Evolutionary conservation across 176 grass and related monocot genomes (phyloP).

Genomic region (Triticum dicoccoides): DNA sequence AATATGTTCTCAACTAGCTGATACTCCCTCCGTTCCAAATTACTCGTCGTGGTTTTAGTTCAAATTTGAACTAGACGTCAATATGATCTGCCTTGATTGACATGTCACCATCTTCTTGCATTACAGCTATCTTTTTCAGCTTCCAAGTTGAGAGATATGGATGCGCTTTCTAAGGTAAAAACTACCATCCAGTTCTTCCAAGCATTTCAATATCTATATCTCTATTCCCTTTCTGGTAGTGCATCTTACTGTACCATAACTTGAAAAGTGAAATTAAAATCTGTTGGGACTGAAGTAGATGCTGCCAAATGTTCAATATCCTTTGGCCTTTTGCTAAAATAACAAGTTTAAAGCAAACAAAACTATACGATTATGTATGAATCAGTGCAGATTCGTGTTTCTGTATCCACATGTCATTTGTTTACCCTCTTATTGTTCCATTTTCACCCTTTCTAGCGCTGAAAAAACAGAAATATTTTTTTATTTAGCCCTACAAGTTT

Average conservation of each 20-base stretch:
- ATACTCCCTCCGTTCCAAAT: not conserved
- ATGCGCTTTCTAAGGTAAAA: conserved; percentile 82
- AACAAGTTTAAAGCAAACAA: not conserved
- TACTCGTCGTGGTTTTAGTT: too few relatives aligned
- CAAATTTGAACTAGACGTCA: not conserved
- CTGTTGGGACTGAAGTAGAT: not conserved
- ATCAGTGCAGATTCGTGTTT: not conserved
- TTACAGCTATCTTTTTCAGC: conserved; percentile 83
- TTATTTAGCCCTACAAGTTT: not conserved
- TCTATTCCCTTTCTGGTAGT: not conserved
- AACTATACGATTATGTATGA: not conserved
- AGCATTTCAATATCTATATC: conserved; percentile 7
- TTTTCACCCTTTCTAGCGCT: not conserved
- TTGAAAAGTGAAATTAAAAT: not conserved
- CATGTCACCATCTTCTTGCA: conserved; percentile 8
- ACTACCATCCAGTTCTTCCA: not conserved
- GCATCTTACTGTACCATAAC: not conserved
- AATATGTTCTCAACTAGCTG: conserved; percentile 6
- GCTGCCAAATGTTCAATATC: conserved; percentile 1
- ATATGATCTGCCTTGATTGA: conserved; percentile 17
- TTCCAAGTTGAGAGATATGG: conserved; percentile 61
- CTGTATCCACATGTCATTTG: not conserved
- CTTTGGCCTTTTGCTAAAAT: not conserved
- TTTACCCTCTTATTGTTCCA: not conserved
- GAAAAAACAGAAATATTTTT: not conserved